phyloP scores from a whole-genome alignment of 495 filamentous ascomycete genomes.

The Penicillium waksmanii region DNA sequence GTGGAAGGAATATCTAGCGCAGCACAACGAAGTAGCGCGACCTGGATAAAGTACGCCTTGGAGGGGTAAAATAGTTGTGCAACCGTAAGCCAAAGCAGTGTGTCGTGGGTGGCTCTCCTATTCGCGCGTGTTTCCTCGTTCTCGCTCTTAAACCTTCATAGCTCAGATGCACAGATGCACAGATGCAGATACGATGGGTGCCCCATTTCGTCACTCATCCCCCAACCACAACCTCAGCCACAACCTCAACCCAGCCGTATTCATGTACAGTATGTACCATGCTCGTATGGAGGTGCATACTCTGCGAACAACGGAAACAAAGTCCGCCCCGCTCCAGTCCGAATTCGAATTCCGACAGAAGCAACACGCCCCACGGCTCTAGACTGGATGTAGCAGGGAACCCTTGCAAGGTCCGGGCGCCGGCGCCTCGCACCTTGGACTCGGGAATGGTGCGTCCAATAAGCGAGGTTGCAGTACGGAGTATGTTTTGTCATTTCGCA shows the following conservation, averaged over 20 bases:
- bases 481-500: no score
- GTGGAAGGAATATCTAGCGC: neutral
- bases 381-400: neutral
- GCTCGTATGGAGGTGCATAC: no score
- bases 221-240: no score
- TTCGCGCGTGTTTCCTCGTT: no score
- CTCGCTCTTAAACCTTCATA: neutral
- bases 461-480: no score
- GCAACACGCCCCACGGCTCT: neutral
- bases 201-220: no score
- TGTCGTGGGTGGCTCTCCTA: neutral
- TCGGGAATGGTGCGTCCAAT: neutral
- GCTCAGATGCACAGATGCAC: neutral
- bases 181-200: neutral
- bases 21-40: neutral
- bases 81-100: neutral
- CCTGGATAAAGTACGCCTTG: neutral
- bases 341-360: constrained; percentile 3
- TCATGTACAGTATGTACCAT: neutral
- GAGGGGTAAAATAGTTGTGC: neutral
- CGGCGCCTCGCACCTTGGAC: no score
- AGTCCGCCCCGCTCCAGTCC: neutral
- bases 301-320: neutral
- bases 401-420: neutral
- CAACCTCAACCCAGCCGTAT: neutral